Evolutionary conservation across 331 rosid genomes (phyloP).

Genomic region (Malus hybrid): DNA sequence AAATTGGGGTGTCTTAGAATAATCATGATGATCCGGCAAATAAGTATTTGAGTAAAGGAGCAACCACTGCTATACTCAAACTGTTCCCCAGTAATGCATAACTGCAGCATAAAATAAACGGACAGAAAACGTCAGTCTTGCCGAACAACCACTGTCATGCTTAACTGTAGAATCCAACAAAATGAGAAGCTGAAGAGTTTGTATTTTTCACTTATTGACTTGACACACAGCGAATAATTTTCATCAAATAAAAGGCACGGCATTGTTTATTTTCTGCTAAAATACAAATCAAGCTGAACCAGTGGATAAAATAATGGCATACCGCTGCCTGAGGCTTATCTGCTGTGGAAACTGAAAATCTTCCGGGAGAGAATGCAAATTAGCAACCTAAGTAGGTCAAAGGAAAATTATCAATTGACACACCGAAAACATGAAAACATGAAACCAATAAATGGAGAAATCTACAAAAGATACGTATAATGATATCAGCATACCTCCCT

Average conservation of each 20-base stretch:
- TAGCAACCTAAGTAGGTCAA: conserved; percentile 57
- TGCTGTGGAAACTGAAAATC: conserved; percentile 73
- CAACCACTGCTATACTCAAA: conserved; percentile 78
- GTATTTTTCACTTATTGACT: neutral
- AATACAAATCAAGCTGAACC: neutral
- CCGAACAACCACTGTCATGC: neutral
- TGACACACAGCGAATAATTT: neutral
- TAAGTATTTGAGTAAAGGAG: conserved; percentile 71
- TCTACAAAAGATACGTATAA: neutral
- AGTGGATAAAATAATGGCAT: neutral
- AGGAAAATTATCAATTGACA: neutral
- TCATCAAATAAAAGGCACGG: neutral
- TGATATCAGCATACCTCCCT: conserved; percentile 58
- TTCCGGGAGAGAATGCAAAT: conserved; percentile 77
- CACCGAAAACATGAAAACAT: conserved; percentile 2
- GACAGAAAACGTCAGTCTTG: neutral
- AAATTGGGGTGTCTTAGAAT: neutral
- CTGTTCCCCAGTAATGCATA: conserved; percentile 92
- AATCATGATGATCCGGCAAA: conserved; percentile 38
- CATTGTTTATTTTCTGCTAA: neutral
- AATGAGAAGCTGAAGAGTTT: neutral
- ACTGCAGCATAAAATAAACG: conserved; percentile 30
- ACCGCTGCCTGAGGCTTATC: conserved; percentile 84
- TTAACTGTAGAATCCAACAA: neutral
- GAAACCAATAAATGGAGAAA: neutral